Base-by-base conservation (phyloP, 805 yeast genomes). In the Candida orba region DNA sequence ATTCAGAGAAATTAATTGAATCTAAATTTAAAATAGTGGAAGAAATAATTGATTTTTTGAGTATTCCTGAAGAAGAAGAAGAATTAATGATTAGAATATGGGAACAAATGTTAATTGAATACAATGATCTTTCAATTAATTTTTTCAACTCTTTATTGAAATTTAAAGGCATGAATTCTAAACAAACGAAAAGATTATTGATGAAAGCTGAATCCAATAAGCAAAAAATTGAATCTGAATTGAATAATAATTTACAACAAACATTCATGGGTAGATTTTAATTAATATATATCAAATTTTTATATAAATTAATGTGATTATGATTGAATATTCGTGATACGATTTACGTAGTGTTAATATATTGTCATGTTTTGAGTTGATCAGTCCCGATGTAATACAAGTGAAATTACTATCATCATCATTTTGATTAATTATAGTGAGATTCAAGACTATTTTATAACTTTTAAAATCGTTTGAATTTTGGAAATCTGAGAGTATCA, bases 21-120 rank as follows among this genome's bases (percentile, higher is more conserved):
- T 64, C 65, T 18, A 74, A 73, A 44, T 76, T 84, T 58, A 67
- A 68, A 43, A 67, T 83, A 13, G 69, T 84, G 60, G 90, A 83
- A 53, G 71, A 71, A 44, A 66, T 84, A 44, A 68, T 80, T 58
- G 84, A 79, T 37, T 62, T 81, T 23, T 32, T 45, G n/a, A 37
- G 44, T n/a, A 39, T 47, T 15, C 44, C 38, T 13, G 46, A 36
- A 15, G 42, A 42, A n/a, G 39, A 18, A 36, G 45, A 42, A 33
- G 38, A 45, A 25, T 29, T 45, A 7, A 34, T 45, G n/a, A 13
- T 47, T 8, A 42, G 40, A 7, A 42, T 47, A 22, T 47, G 51
- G 51, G 46, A 39, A 4, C 22, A 42, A 2, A 42, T 47, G 20
- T 32, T 47, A 8, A 35, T 23, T 5, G 32, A 39, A 13, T 42